phyloP scores from a whole-genome alignment of 75 land plant genomes.

The Chamaecyparis obtusa region DNA sequence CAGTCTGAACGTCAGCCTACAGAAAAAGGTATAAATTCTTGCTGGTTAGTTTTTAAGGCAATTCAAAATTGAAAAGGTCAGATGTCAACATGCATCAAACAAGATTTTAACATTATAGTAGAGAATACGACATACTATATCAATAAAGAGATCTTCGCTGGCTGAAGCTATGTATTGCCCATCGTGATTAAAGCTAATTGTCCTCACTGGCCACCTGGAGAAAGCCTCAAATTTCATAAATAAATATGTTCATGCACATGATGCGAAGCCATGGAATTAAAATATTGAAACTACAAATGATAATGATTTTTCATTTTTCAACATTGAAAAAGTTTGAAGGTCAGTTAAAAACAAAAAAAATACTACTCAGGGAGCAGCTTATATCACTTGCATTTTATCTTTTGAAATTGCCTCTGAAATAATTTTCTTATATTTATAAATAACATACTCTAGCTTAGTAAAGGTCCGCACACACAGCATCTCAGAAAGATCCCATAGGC shows the following conservation, averaged over 20 bases:
- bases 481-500: constrained; percentile 95
- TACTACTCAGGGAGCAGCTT: neutral
- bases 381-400: neutral
- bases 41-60: neutral
- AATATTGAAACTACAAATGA: neutral
- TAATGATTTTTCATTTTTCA: neutral
- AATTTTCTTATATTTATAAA: neutral
- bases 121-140: constrained; percentile 60
- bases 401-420: neutral
- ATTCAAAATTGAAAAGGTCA: neutral
- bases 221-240: neutral
- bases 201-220: constrained; percentile 95
- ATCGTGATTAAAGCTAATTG: constrained; percentile 89
- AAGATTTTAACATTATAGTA: neutral
- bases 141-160: constrained; percentile 95
- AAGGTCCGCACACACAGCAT: constrained; percentile 96
- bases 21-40: neutral
- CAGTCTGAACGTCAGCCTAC: constrained; percentile 87
- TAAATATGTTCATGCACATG: neutral
- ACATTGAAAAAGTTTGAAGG: neutral
- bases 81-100: constrained; percentile 8
- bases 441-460: constrained; percentile 91
- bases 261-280: neutral
- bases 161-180: constrained; percentile 98
- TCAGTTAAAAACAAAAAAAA: neutral